Evolutionary conservation across 352 stramenopile species (phyloP).

Genomic region (Phytophthora quininea): DNA sequence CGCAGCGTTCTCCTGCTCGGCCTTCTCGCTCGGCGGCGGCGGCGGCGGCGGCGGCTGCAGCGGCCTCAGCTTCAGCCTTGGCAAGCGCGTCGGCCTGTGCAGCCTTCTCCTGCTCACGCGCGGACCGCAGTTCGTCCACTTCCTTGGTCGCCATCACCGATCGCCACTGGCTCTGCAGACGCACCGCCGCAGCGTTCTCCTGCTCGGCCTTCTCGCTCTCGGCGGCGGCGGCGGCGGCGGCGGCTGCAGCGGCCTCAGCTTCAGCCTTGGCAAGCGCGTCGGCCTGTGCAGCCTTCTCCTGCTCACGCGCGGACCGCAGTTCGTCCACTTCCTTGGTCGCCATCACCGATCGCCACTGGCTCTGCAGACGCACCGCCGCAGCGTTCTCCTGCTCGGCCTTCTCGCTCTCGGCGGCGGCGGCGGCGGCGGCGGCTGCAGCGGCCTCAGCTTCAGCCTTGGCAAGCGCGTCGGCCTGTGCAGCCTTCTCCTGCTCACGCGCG

Average conservation of each 20-base stretch:
- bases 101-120: not conserved
- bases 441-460: not conserved
- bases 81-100: not conserved
- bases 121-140: not conserved
- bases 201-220: not conserved
- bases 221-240: not conserved
- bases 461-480: not conserved
- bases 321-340: not conserved
- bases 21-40: not conserved
- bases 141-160: conserved; percentile 1
- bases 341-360: not conserved
- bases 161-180: not conserved
- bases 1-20: not conserved
- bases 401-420: not conserved
- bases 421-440: not conserved
- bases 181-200: not conserved
- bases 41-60: not conserved
- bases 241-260: not conserved
- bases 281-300: not conserved
- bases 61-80: not conserved
- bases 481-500: not conserved
- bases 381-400: not conserved
- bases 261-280: not conserved
- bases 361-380: not conserved
- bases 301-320: not conserved